Percentiles rank a stretch among this genome's conserved stretches.
These are phyloP conservation scores for Lactuca saligna DNA, from an alignment of 129 eudicot genomes.

Conservation along the genomic window DNA sequence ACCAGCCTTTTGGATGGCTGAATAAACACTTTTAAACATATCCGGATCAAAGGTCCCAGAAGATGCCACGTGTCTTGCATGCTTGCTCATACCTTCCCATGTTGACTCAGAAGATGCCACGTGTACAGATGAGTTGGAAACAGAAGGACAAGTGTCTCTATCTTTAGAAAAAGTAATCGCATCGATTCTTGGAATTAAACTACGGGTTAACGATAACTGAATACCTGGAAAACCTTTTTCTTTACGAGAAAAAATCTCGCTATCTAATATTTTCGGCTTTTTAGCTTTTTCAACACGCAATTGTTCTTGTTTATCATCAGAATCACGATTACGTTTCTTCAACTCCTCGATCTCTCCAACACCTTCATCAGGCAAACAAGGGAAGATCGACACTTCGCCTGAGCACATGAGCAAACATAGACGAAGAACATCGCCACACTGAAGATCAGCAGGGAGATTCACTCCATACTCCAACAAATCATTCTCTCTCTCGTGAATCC, in stretches of 20 bases:
- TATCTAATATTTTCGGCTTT: conserved; percentile 47
- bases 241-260: conserved; percentile 60
- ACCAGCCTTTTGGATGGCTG: conserved; percentile 85
- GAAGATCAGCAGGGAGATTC: conserved; percentile 62
- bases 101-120: conserved; percentile 44
- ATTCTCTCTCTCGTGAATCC: conserved; percentile 67
- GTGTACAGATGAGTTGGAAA: conserved; percentile 28
- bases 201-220: conserved; percentile 47
- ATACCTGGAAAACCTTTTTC: conserved; percentile 96
- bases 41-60: conserved; percentile 38
- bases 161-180: conserved; percentile 41
- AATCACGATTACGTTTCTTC: conserved; percentile 61
- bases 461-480: conserved; percentile 59
- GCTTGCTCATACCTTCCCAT: conserved; percentile 79
- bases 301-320: conserved; percentile 27
- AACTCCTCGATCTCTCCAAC: conserved; percentile 82
- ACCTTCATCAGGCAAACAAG: conserved; percentile 78
- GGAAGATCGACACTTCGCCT: conserved; percentile 61
- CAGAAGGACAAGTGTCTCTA: conserved; percentile 22
- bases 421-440: conserved; percentile 81
- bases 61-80: conserved; percentile 42
- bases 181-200: conserved; percentile 43
- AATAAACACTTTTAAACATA: conserved; percentile 52
- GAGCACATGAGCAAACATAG: conserved; percentile 60
- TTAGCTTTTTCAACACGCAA: conserved; percentile 42